Evolutionary conservation across 139 green algal genomes (phyloP).

Genomic region (Diplosphaera chodatii): DNA sequence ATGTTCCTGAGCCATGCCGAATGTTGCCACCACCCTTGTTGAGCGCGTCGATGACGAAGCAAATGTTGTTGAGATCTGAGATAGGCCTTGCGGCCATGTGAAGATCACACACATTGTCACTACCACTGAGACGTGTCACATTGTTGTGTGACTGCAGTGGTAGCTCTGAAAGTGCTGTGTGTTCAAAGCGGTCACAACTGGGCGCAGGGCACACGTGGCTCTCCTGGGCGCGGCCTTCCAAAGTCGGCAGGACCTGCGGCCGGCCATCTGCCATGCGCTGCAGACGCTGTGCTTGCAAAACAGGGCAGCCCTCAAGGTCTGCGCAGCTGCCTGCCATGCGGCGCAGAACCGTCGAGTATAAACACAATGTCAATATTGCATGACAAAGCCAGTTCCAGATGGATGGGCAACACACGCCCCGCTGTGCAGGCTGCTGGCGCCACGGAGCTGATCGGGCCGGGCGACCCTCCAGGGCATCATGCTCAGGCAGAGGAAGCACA

Average conservation of each 20-base stretch:
- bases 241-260: constrained; percentile 57
- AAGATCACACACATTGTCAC: constrained; percentile 40
- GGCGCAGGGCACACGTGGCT: constrained; percentile 25
- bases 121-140: constrained; percentile 55
- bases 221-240: constrained; percentile 55
- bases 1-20: constrained; percentile 11
- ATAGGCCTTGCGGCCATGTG: constrained; percentile 10
- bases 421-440: constrained; percentile 7
- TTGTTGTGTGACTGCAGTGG: too few species aligned
- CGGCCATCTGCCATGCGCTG: constrained; percentile 50
- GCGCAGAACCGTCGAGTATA: too few species aligned
- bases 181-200: too few species aligned
- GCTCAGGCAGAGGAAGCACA: constrained; percentile 4
- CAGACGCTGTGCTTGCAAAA: constrained; percentile 38
- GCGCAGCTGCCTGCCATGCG: too few species aligned
- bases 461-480: constrained; percentile 11
- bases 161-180: too few species aligned
- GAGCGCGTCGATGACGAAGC: constrained; percentile 22
- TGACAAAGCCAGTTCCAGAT: too few species aligned
- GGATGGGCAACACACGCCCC: too few species aligned
- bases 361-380: too few species aligned
- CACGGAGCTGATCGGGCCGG: constrained; percentile 17
- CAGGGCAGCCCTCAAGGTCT: constrained; percentile 8
- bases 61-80: constrained; percentile 49
- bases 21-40: too few species aligned